Conservation (phyloP, 257 asterid species). For the Solanum megistacrolobum region DNA sequence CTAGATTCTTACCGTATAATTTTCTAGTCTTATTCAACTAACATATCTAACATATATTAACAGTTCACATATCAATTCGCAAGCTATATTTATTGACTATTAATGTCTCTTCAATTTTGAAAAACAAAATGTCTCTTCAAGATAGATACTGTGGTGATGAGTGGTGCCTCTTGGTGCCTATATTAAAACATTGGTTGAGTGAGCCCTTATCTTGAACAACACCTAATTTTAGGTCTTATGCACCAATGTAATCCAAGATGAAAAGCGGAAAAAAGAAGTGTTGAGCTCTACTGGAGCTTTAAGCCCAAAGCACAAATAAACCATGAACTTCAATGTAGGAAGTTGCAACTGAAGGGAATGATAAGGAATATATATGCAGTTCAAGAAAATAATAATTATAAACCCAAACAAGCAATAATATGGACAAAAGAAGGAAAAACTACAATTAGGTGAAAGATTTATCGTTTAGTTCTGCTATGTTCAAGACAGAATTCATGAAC, state of each 20-base stretch:
- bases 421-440: background rate
- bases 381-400: background rate
- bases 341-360: background rate
- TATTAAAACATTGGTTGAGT: background rate
- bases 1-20: background rate
- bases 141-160: background rate
- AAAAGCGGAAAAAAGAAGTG: background rate
- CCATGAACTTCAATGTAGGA: background rate
- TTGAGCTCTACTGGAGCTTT: background rate
- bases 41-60: background rate
- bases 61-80: background rate
- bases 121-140: background rate
- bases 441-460: background rate
- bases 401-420: background rate
- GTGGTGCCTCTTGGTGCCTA: background rate
- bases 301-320: background rate
- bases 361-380: background rate
- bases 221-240: background rate
- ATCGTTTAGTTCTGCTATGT: background rate
- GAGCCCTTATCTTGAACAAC: background rate
- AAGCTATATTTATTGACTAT: background rate
- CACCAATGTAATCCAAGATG: background rate
- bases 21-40: background rate
- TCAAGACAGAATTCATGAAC: background rate
- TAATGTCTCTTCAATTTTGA: background rate